Conservation (phyloP, 2,329 filamentous ascomycete genomes). For the Penicillium thymicola region DNA sequence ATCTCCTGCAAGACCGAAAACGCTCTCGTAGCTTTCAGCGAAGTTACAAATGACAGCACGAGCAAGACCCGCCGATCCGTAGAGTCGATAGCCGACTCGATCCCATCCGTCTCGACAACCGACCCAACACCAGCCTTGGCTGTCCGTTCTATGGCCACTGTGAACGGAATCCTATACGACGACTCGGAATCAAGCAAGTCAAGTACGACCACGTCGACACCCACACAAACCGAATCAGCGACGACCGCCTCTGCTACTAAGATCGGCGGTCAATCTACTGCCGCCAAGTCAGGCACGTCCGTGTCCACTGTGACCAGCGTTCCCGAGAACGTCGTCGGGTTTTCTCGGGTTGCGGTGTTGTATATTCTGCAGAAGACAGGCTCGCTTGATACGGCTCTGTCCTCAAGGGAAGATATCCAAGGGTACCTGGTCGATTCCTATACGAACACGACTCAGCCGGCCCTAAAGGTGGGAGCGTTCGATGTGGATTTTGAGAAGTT, state of each 20-base stretch:
- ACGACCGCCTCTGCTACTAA: slow-evolving; percentile 14
- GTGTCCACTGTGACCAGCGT: slow-evolving; percentile 5
- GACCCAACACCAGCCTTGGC: slow-evolving; percentile 15
- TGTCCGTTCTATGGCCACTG: slow-evolving; percentile 30
- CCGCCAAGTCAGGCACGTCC: background rate
- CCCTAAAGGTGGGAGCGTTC: slow-evolving; percentile 27
- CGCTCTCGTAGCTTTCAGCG: slow-evolving; percentile 79
- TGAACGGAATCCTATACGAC: slow-evolving; percentile 41
- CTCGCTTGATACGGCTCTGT: slow-evolving; percentile 28
- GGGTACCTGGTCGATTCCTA: slow-evolving; percentile 31
- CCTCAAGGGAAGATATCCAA: slow-evolving; percentile 30
- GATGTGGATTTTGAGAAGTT: slow-evolving; percentile 36
- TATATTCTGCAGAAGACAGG: slow-evolving; percentile 38
- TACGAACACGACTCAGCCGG: slow-evolving; percentile 17
- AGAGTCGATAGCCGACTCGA: background rate
- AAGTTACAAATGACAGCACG: slow-evolving; percentile 31
- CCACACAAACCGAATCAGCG: slow-evolving; percentile 18
- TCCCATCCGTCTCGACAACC: background rate
- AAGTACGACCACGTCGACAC: slow-evolving; percentile 22
- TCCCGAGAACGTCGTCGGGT: slow-evolving; percentile 28
- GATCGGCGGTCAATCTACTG: background rate
- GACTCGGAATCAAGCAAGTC: slow-evolving; percentile 13
- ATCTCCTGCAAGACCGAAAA: slow-evolving; percentile 84
- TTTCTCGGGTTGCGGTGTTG: slow-evolving; percentile 42
- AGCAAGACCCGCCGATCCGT: slow-evolving; percentile 30